phyloP scores from a whole-genome alignment of 768 basidiomycete genomes.

The Cyathus striatus region DNA sequence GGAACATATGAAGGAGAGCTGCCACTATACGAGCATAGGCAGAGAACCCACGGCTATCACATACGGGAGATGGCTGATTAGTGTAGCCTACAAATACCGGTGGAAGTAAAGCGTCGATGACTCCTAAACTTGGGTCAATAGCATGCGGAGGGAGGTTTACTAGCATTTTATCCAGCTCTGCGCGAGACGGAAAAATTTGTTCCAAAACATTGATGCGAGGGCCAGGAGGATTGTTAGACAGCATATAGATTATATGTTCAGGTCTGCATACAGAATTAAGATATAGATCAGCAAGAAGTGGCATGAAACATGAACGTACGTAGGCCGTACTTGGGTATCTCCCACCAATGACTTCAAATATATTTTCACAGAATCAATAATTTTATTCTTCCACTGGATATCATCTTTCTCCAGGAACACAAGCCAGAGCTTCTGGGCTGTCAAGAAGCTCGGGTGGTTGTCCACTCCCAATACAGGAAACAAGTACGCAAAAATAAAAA shows the following conservation, averaged over 20 bases:
- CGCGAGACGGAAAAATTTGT: conserved; percentile 48
- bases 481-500: conserved; percentile 47
- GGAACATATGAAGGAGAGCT: conserved; percentile 51
- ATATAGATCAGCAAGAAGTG: conserved; percentile 2
- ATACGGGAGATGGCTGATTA: conserved; percentile 5
- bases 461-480: conserved; percentile 29
- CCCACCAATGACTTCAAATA: conserved; percentile 35
- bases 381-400: conserved; percentile 14
- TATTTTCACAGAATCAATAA: conserved; percentile 31
- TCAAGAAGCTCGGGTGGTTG: conserved; percentile 12
- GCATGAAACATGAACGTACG: conserved; percentile 22
- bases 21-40: conserved; percentile 58
- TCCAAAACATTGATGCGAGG: conserved; percentile 32
- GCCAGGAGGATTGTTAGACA: conserved; percentile 28
- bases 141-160: conserved; percentile 38
- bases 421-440: conserved; percentile 30
- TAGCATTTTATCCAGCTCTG: conserved; percentile 44
- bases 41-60: conserved; percentile 51
- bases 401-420: conserved; percentile 18
- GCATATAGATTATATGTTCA: conserved; percentile 36
- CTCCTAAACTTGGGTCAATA: conserved; percentile 48
- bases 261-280: conserved; percentile 26
- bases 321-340: conserved; percentile 29
- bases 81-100: conserved; percentile 17
- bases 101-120: conserved; percentile 57